phyloP scores from a whole-genome alignment of 2,329 filamentous ascomycete genomes.

The Monosporascus sp. region DNA sequence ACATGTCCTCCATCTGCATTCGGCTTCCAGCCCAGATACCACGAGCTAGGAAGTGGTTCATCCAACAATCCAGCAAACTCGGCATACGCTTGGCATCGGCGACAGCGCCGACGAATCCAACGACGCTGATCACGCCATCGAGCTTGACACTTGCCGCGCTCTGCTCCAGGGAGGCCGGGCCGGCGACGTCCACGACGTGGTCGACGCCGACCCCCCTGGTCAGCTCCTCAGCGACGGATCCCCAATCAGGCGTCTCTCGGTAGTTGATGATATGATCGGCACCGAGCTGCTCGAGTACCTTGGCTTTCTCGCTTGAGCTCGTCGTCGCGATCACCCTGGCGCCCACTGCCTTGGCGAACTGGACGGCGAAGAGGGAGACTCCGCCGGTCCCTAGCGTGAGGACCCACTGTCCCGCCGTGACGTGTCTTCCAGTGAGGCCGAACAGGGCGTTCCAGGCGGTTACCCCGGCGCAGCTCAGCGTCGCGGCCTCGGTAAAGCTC shows the following conservation, averaged over 20 bases:
- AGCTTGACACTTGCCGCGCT: slow-evolving; percentile 33
- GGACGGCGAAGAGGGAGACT: slow-evolving; percentile 25
- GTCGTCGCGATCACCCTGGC: slow-evolving; percentile 33
- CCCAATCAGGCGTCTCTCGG: slow-evolving; percentile 34
- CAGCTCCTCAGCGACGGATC: slow-evolving; percentile 28
- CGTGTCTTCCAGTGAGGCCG: slow-evolving; percentile 31
- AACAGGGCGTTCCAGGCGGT: slow-evolving; percentile 51
- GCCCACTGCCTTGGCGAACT: not conserved
- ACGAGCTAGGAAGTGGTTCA: slow-evolving; percentile 35
- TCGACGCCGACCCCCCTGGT: slow-evolving; percentile 34
- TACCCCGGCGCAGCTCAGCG: slow-evolving; percentile 46
- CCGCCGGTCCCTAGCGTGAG: slow-evolving; percentile 39
- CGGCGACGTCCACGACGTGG: slow-evolving; percentile 39
- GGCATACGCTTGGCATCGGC: slow-evolving; percentile 12
- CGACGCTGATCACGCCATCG: slow-evolving; percentile 35
- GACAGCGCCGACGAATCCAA: slow-evolving; percentile 30
- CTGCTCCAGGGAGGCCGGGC: slow-evolving; percentile 33
- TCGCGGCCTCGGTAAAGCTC: slow-evolving; percentile 40
- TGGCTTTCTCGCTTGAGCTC: slow-evolving; percentile 30
- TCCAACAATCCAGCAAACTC: slow-evolving; percentile 23
- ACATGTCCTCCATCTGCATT: slow-evolving; percentile 47
- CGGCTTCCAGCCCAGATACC: slow-evolving; percentile 43
- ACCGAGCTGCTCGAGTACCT: slow-evolving; percentile 32
- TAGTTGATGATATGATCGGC: slow-evolving; percentile 41
- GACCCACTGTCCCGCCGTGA: slow-evolving; percentile 19